phyloP scores from a whole-genome alignment of 495 filamentous ascomycete species.

The Bacidia rubella region DNA sequence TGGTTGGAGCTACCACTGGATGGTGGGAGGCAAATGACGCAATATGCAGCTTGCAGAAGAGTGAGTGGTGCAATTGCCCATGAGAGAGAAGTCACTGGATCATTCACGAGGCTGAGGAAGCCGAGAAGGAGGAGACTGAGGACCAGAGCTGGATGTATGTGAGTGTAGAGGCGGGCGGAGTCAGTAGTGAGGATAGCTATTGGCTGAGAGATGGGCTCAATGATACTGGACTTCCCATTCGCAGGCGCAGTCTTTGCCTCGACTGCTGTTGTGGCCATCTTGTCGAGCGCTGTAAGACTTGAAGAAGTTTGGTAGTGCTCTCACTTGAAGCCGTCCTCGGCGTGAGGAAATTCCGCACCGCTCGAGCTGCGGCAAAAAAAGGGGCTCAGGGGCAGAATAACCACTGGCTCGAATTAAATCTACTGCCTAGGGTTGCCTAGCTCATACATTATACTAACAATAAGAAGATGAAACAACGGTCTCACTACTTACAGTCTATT shows the following conservation, averaged over 20 bases:
- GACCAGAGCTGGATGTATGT: slow-evolving; percentile 54
- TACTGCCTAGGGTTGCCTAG: too few species aligned
- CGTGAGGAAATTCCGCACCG: too few species aligned
- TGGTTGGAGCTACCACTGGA: slow-evolving; percentile 27
- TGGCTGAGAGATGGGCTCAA: slow-evolving; percentile 17
- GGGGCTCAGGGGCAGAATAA: too few species aligned
- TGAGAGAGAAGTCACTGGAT: slow-evolving; percentile 55
- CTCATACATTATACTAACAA: too few species aligned
- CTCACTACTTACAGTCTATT: too few species aligned
- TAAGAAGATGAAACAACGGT: too few species aligned
- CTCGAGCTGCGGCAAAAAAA: too few species aligned
- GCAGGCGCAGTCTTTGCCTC: slow-evolving; percentile 2
- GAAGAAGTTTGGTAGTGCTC: neutral
- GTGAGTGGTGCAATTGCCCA: slow-evolving; percentile 47
- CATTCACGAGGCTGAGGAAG: slow-evolving; percentile 53
- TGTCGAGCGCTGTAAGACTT: neutral
- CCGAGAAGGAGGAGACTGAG: slow-evolving; percentile 42
- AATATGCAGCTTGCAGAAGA: slow-evolving; percentile 53
- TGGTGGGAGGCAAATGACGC: slow-evolving; percentile 57
- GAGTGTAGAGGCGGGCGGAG: slow-evolving; percentile 36
- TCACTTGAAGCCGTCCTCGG: too few species aligned
- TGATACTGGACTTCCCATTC: slow-evolving; percentile 4
- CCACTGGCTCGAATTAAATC: too few species aligned
- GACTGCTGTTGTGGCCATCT: slow-evolving; percentile 8
- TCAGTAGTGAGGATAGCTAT: slow-evolving; percentile 36